phyloP scores from a whole-genome alignment of 768 basidiomycete species.

The Lactarius hatsudake region DNA sequence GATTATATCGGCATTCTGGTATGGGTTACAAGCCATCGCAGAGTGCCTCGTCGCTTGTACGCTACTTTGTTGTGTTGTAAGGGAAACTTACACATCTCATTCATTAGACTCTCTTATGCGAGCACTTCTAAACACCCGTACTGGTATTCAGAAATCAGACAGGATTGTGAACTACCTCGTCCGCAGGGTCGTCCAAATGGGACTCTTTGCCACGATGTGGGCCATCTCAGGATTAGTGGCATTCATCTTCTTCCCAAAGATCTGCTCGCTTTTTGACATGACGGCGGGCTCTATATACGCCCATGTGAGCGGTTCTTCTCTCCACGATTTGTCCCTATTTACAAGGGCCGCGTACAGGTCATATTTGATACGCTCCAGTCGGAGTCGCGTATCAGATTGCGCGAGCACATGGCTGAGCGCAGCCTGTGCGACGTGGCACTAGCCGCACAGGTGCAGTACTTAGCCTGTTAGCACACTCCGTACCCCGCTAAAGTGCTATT shows the following conservation, averaged over 20 bases:
- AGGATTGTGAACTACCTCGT: background rate
- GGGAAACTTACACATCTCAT: background rate
- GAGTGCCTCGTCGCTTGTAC: background rate
- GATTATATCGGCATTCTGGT: background rate
- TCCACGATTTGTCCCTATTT: background rate
- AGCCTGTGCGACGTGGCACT: background rate
- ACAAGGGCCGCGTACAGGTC: background rate
- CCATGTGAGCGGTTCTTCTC: background rate
- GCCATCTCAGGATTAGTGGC: background rate
- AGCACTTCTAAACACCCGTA: background rate
- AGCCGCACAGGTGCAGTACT: background rate
- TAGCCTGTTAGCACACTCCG: background rate
- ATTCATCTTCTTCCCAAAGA: background rate
- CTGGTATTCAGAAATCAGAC: background rate
- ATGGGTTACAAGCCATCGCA: background rate
- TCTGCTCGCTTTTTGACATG: background rate
- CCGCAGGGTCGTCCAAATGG: background rate
- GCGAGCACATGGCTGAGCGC: background rate
- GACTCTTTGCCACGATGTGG: background rate
- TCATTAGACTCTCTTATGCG: background rate
- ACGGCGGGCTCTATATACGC: background rate
- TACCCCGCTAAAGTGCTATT: background rate
- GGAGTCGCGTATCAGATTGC: background rate
- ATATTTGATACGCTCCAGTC: constrained; percentile 1
- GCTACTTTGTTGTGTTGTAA: background rate